Evolutionary conservation across 2,329 filamentous ascomycete genomes (phyloP), one percentile per base, ranked within the genome.

Genomic region (Pseudogymnoascus sp.): DNA sequence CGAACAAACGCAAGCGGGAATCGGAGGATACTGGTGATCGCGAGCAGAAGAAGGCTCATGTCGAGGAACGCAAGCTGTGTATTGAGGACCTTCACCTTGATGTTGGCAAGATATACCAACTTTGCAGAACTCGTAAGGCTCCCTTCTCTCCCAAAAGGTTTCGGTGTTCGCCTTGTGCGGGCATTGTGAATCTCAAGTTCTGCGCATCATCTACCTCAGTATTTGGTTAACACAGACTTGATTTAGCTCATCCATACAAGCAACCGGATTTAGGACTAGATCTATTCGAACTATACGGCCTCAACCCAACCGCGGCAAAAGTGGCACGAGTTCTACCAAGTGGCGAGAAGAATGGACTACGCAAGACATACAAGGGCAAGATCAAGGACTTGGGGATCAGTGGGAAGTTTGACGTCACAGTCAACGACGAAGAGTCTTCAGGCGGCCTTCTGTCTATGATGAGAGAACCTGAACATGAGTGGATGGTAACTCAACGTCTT

Each of bases 361-460:
- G 85, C 25, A 88, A 88, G 72, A 87, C 85, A 14, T 88, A 88
- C 77, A 88, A 88, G 73, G 84, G 84, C 61, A 83, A 88, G 67
- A 85, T 88, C 72, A 88, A 88, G 77, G 81, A 80, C 52, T 75
- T 88, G 33, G 83, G 83, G 37, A 78, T 88, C 25, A 81, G 80
- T 61, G 85, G 85, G 8, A 81, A 84, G 64, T 88, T 86, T 68
- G 85, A 88, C 68, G 77, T 78, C 3, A 75, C 78, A 28, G 85
- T 84, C 75, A 82, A 83, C 68, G 82, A 85, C 43, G 75, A 78
- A 18, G 76, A 79, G 38, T 77, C 78, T 6, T 77, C 78, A 0
- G 79, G 81, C 28, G 79, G 83, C n/a, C 79, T 88, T 61, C 73
- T 81, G 67, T 74, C 76, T 40, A 75, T 88, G 73, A 67, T 83